These are phyloP conservation scores for Kentomonas sorsogonicus DNA, from an alignment of 208 protist genomes.

Conservation along the genomic window DNA sequence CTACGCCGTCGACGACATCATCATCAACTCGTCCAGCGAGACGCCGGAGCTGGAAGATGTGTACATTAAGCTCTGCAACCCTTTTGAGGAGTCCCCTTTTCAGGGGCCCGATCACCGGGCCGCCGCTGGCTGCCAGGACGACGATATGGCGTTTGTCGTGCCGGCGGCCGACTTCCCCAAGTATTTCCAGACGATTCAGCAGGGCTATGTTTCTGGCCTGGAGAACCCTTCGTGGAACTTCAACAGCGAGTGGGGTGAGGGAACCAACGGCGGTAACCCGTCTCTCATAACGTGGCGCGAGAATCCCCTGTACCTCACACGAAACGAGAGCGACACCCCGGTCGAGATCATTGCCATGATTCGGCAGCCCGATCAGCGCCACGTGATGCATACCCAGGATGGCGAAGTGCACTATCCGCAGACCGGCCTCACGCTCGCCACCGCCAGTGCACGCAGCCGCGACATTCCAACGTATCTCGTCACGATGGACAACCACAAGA, in stretches of 20 bases:
- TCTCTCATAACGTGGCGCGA: constrained; percentile 57
- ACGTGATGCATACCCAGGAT: constrained; percentile 31
- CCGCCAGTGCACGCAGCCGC: constrained; percentile 9
- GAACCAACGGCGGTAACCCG: constrained; percentile 65
- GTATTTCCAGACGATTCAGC: constrained; percentile 30
- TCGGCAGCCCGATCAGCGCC: constrained; percentile 52
- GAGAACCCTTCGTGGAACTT: constrained; percentile 46
- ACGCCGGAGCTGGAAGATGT: constrained; percentile 17
- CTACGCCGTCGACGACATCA: constrained; percentile 41
- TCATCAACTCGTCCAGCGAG: constrained; percentile 16
- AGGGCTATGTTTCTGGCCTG: constrained; percentile 31
- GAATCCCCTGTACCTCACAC: constrained; percentile 64
- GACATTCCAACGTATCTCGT: constrained; percentile 44
- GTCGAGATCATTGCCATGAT: constrained; percentile 47
- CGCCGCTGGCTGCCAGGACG: constrained; percentile 36
- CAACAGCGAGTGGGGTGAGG: constrained; percentile 66
- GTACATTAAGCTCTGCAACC: constrained; percentile 49
- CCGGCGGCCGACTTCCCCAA: constrained; percentile 31
- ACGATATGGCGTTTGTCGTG: constrained; percentile 31
- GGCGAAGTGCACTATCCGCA: constrained; percentile 29
- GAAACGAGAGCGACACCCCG: constrained; percentile 24
- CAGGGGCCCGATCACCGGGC: constrained; percentile 38
- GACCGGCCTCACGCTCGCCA: constrained; percentile 31
- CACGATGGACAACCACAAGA: constrained; percentile 53
- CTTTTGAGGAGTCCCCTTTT: constrained; percentile 37